Percentiles rank a stretch among this genome's conserved stretches.
phyloP scores from a whole-genome alignment of 345 rosid species.

The Boechera divaricarpa region DNA sequence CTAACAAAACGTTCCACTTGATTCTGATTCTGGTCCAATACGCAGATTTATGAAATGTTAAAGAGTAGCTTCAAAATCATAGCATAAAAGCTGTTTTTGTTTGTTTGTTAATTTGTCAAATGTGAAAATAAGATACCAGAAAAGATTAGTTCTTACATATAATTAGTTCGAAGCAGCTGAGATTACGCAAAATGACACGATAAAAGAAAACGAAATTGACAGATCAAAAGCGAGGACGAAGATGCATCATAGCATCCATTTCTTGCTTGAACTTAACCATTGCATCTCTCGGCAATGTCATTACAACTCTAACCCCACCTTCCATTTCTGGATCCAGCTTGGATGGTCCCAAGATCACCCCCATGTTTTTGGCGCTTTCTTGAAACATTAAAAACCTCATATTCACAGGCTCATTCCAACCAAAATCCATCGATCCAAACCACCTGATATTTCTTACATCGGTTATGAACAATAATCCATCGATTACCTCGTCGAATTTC shows the following conservation, averaged over 20 bases:
- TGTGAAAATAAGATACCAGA: no score
- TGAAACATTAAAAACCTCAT: slow-evolving; percentile 43
- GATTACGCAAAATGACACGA: background rate
- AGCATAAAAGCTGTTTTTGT: no score
- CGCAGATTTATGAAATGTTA: no score
- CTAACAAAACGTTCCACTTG: no score
- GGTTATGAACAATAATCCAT: slow-evolving; percentile 46
- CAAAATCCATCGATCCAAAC: slow-evolving; percentile 53
- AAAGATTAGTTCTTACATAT: background rate
- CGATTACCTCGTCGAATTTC: slow-evolving; percentile 36
- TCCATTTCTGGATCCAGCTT: slow-evolving; percentile 41
- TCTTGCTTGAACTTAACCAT: slow-evolving; percentile 50
- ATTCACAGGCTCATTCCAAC: slow-evolving; percentile 52
- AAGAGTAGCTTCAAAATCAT: no score
- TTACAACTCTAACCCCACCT: slow-evolving; percentile 51
- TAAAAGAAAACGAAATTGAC: background rate
- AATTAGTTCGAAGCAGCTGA: background rate
- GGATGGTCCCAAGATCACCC: slow-evolving; percentile 47
- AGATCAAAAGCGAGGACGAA: slow-evolving; percentile 30
- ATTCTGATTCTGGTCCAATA: no score
- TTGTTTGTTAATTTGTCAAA: no score
- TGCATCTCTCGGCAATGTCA: slow-evolving; percentile 50
- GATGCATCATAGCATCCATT: slow-evolving; percentile 17
- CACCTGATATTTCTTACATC: slow-evolving; percentile 53
- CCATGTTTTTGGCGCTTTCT: slow-evolving; percentile 44